Conservation (phyloP, 306 rosid species). For the Ceratonia siliqua region DNA sequence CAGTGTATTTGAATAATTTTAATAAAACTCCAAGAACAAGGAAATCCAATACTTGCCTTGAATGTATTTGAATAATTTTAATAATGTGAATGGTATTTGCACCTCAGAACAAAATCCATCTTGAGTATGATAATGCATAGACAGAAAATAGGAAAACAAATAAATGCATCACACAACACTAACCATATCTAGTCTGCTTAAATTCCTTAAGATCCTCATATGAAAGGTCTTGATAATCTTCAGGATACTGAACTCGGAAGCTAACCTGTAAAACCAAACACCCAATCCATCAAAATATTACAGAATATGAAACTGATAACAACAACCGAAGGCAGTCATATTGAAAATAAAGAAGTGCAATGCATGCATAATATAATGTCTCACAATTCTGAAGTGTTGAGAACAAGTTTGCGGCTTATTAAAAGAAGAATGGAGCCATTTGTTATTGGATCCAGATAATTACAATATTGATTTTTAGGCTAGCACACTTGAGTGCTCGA, state of each 20-base stretch:
- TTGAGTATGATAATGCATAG: background rate
- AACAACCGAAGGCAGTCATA: background rate
- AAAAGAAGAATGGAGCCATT: background rate
- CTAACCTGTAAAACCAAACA: constrained; percentile 74
- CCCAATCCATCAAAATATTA: constrained; percentile 30
- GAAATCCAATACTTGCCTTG: constrained; percentile 7
- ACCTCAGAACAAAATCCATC: constrained; percentile 1
- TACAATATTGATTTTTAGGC: constrained; percentile 13
- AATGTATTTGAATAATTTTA: constrained; percentile 5
- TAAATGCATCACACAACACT: constrained; percentile 35
- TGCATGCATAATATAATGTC: constrained; percentile 26
- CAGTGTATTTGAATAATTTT: too few relatives aligned
- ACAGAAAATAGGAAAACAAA: constrained; percentile 7
- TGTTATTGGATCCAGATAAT: constrained; percentile 20
- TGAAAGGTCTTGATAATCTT: constrained; percentile 88
- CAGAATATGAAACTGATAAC: constrained; percentile 12
- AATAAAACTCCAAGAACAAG: too few relatives aligned
- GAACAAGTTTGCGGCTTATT: background rate
- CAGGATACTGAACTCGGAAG: constrained; percentile 95
- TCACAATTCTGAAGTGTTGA: constrained; percentile 28
- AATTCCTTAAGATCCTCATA: constrained; percentile 94
- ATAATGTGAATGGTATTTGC: background rate
- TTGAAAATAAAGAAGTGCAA: too few relatives aligned
- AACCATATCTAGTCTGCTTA: constrained; percentile 98
- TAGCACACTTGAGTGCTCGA: constrained; percentile 21